Conservation (phyloP, 2,329 filamentous ascomycete species). For the Calonectria montana region DNA sequence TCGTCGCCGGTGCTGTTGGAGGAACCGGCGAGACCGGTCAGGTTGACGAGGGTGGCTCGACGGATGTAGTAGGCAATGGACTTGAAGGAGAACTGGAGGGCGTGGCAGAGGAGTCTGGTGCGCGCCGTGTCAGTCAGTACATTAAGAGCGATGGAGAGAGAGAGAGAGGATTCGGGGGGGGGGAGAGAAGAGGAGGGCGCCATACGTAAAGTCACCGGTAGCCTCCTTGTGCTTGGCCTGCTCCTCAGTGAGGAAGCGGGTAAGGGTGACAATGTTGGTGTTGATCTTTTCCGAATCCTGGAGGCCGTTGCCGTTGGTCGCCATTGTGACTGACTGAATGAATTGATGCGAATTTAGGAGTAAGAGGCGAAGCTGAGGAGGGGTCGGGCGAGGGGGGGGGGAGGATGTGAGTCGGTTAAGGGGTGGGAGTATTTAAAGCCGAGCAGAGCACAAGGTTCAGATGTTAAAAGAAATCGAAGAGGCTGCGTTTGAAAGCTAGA, state of each 20-base stretch:
- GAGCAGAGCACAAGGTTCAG: constrained; percentile 28
- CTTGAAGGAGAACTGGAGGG: constrained; percentile 99
- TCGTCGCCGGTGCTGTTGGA: constrained; percentile 97
- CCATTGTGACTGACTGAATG: constrained; percentile 46
- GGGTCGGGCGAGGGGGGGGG: background rate
- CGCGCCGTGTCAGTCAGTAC: constrained; percentile 24
- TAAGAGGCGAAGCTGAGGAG: constrained; percentile 27
- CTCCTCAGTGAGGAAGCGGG: constrained; percentile 95
- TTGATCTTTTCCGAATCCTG: constrained; percentile 84
- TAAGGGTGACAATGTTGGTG: constrained; percentile 95
- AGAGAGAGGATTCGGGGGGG: background rate
- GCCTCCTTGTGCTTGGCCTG: constrained; percentile 93
- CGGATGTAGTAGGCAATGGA: constrained; percentile 99
- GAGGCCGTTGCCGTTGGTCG: constrained; percentile 51
- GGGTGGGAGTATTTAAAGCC: constrained; percentile 24
- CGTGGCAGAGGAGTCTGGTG: constrained; percentile 91
- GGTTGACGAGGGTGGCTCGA: constrained; percentile 92
- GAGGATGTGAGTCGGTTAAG: background rate
- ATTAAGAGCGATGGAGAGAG: background rate
- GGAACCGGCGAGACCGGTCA: constrained; percentile 93
- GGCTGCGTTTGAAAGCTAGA: background rate
- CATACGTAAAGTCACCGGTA: constrained; percentile 96
- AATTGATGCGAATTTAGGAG: constrained; percentile 24
- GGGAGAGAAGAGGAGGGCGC: constrained; percentile 46
- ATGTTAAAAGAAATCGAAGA: constrained; percentile 10